Percentiles rank a stretch among this genome's conserved stretches.
Evolutionary conservation across 2,329 filamentous ascomycete genomes (phyloP).

Genomic region (Akanthomyces lecanii): DNA sequence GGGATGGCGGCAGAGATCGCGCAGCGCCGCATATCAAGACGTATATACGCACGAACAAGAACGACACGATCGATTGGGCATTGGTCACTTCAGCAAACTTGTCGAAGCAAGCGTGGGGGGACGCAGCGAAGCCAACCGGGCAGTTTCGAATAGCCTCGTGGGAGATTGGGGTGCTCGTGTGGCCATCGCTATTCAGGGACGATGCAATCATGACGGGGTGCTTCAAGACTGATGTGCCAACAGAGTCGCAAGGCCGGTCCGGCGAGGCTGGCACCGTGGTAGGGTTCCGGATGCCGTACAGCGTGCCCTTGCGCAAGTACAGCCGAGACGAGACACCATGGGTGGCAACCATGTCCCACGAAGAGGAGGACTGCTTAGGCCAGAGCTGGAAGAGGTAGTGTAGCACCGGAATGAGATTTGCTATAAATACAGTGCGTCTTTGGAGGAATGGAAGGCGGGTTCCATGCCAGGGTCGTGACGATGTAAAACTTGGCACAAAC

Average conservation of each 20-base stretch:
- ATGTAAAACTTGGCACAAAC: too few relatives aligned
- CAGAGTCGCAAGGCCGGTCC: conserved; percentile 13
- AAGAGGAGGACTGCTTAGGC: conserved; percentile 59
- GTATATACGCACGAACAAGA: conserved; percentile 63
- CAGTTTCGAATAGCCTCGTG: conserved; percentile 73
- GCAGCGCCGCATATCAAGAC: conserved; percentile 90
- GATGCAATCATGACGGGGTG: conserved; percentile 60
- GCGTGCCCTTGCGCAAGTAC: conserved; percentile 68
- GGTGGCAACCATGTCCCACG: conserved; percentile 62
- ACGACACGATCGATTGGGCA: conserved; percentile 69
- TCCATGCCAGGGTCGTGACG: background rate
- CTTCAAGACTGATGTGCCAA: conserved; percentile 59
- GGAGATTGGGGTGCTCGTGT: conserved; percentile 79
- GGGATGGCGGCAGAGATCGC: conserved; percentile 57
- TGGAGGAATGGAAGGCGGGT: too few relatives aligned
- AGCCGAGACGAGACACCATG: conserved; percentile 63
- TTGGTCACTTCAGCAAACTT: conserved; percentile 87
- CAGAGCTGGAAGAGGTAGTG: conserved; percentile 31
- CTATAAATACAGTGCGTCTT: too few relatives aligned
- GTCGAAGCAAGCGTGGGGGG: conserved; percentile 86
- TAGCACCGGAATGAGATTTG: background rate
- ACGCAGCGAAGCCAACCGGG: conserved; percentile 49
- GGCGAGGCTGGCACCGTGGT: conserved; percentile 42
- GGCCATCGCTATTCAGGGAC: conserved; percentile 59
- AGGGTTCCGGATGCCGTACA: conserved; percentile 78